Base-by-base conservation (phyloP, 768 basidiomycete genomes). In the Russula earlei region DNA sequence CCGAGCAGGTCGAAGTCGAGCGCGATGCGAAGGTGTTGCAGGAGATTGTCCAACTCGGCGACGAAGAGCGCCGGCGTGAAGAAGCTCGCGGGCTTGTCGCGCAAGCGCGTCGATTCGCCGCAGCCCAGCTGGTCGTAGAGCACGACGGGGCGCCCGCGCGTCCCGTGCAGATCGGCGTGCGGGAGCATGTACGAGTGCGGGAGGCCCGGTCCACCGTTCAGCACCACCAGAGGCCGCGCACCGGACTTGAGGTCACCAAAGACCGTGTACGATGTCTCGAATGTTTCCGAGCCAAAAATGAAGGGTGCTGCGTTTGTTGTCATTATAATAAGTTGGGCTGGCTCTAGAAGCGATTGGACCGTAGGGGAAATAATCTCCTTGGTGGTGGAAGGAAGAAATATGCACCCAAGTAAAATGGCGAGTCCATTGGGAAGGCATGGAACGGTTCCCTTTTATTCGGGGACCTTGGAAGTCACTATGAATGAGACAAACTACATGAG, bases 91-190 rank as follows among this genome's bases (percentile, higher is more conserved):
- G 63, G 69, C 60, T 77, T 80, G 57, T 80, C 76, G 9, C 65
- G 74, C 19, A 81, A 69, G 59, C 80, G 78, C 9, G 79, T 79
- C 12, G 80, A 82, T 24, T 67, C 66, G n/a, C 79, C 79, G 53
- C 67, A 72, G 8, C 80, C 81, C 43, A 83, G 55, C 62, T 82
- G 81, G 63, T 80, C 78, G 52, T 54, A 54, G 34, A 54, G 44
- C 15, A 54, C 12, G 44, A 54, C 53, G 27, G 45, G 36, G 3
- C 34, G 34, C 7, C 43, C 22, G 27, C 24, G 49, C 20, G 27
- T 33, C 17, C 15, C 15, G 54, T 43, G 20, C 9, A 56, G 49
- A 1, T 51, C 22, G 20, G 42, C 49, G 43, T 46, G 55, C 20
- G 49, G 49, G 43, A 56, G 42, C 49, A 56, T 56, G 49, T 45